Evolutionary conservation across 192 early-diverging fungal species (phyloP).

Genomic region (Backusella westeae): DNA sequence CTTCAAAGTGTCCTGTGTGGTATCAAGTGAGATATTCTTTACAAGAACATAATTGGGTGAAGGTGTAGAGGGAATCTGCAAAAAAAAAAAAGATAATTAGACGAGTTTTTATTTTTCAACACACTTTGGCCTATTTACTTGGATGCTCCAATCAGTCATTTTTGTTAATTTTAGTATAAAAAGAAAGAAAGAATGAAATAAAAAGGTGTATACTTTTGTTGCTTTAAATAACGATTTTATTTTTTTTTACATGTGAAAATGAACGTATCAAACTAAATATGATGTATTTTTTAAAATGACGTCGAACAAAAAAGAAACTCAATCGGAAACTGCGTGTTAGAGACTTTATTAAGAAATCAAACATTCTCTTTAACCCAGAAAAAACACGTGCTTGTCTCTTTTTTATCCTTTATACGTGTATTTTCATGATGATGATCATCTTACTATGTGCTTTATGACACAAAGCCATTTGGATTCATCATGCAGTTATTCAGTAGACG

Average conservation of each 20-base stretch:
- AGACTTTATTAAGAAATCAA: background rate
- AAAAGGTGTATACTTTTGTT: background rate
- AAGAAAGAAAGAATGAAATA: background rate
- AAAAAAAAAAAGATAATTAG: background rate
- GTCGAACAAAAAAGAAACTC: background rate
- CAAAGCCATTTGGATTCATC: too few relatives aligned
- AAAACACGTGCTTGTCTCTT: background rate
- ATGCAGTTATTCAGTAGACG: too few relatives aligned
- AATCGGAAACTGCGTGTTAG: background rate
- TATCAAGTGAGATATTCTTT: slow-evolving; percentile 47
- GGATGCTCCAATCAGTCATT: slow-evolving; percentile 7
- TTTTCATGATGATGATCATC: background rate
- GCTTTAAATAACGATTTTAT: background rate
- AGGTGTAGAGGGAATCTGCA: slow-evolving; percentile 48
- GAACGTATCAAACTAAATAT: background rate
- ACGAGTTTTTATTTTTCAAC: background rate
- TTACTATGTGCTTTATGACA: background rate
- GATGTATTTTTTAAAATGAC: background rate
- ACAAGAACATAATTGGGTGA: slow-evolving; percentile 54
- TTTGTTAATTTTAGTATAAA: background rate
- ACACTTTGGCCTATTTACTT: background rate
- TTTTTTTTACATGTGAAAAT: background rate
- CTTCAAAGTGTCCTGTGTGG: slow-evolving; percentile 57
- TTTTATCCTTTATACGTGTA: background rate
- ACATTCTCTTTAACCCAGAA: background rate